Base-by-base conservation (phyloP, 2,329 filamentous ascomycete species). In the Albophoma yamanashiensis region DNA sequence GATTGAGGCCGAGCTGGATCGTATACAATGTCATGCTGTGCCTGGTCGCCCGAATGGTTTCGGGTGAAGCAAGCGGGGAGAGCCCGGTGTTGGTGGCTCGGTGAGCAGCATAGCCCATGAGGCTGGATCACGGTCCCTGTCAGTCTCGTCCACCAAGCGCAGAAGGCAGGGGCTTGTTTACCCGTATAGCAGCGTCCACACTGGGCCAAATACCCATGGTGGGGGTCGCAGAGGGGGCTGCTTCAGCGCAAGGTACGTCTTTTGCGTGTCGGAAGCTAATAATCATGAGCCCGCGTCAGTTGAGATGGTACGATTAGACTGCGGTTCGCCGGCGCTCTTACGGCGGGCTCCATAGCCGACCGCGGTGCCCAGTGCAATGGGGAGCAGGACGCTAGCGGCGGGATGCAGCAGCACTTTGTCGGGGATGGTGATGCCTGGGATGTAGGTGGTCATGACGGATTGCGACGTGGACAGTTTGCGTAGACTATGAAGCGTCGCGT, bases 31-130 rank as follows among this genome's bases (percentile, higher is more conserved):
- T 90, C 61, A 90, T 87, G 65, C 87, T 88, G 65, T 85, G 80
- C 70, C 83, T 83, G 58, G 88, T 85, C 59, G 84, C 75, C 42
- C 77, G 73, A 56, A 84, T 79, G n/a, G 82, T 83, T 45, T 75
- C 72, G 38, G 81, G 76, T 42, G 79, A 77, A 43, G 81, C 72
- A 45, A 79, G 70, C n/a, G 85, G 84, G 8, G 80, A 79, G 57
- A 86, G 81, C 55, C 87, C 87, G 14, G 76, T 78, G 25, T 74
- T 82, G 69, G 89, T 86, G 59, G 89, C 91, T 55, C 90, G 88
- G 75, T 96, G 87, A 42, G 91, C 87, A 27, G 91, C 88, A 73
- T 94, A 97, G 61, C 93, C 93, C 91, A 96, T 97, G 25, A 89
- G 73, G 1, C 76, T 78, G 50, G 42, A 22, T 45, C 27, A 2